A percentile compares a stretch with the other conserved stretches of the same genome.
These are phyloP conservation scores for Leishmania lainsoni DNA, from an alignment of 208 protist genomes.

Conservation along the genomic window DNA sequence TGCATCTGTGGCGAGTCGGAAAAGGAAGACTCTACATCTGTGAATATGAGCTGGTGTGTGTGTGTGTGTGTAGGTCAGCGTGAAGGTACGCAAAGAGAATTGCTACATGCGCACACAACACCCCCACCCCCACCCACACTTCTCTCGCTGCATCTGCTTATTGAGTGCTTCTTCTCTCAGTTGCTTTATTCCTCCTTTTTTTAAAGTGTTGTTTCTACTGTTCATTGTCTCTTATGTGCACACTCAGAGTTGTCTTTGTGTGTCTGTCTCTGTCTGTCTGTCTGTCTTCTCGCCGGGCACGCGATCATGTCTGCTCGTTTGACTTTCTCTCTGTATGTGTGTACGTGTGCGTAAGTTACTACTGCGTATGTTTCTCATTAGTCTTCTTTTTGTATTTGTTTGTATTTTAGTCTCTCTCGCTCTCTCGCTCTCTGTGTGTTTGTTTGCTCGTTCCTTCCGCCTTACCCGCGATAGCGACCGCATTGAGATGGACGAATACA, in stretches of 20 bases:
- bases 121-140: not conserved
- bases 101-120: not conserved
- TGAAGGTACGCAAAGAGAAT: too few species aligned
- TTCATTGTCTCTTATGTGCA: not conserved
- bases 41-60: not conserved
- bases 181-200: not conserved
- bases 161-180: not conserved
- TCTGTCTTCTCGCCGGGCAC: not conserved
- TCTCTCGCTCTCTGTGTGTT: too few species aligned
- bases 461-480: not conserved
- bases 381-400: too few species aligned
- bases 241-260: not conserved
- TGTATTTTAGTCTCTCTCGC: too few species aligned
- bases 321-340: not conserved
- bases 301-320: not conserved
- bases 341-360: not conserved
- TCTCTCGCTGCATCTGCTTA: not conserved
- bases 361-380: too few species aligned
- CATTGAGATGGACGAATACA: not conserved
- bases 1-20: not conserved
- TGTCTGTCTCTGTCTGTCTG: not conserved
- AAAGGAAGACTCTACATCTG: not conserved
- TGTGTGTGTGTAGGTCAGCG: not conserved
- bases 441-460: not conserved
- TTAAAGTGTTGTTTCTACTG: not conserved